phyloP scores from a whole-genome alignment of 345 rosid genomes.

The Noccaea caerulescens region DNA sequence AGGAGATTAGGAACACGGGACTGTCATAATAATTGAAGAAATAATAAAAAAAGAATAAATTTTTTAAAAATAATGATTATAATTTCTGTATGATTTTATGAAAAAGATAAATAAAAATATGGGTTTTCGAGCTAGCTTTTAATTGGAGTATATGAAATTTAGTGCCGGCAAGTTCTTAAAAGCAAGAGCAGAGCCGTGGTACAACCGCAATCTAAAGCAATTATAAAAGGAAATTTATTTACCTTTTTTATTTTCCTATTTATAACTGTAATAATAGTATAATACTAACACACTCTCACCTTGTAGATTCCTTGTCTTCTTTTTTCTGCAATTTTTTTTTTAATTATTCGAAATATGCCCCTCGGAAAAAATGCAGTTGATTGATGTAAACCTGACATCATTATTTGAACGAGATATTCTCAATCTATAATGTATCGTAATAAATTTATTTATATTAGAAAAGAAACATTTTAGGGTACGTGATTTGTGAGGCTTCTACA shows the following conservation, averaged over 20 bases:
- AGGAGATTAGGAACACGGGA: slow-evolving; percentile 50
- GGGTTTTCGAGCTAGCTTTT: slow-evolving; percentile 32
- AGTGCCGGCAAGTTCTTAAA: slow-evolving; percentile 42
- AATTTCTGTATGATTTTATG: neutral
- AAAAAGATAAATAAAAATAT: neutral
- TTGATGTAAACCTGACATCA: slow-evolving; percentile 38
- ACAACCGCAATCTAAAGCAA: slow-evolving; percentile 59
- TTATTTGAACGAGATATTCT: slow-evolving; percentile 32
- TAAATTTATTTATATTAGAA: slow-evolving; percentile 6
- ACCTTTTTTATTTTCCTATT: slow-evolving; percentile 41
- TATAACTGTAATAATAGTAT: slow-evolving; percentile 28
- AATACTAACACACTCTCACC: neutral
- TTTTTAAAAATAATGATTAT: slow-evolving; percentile 4
- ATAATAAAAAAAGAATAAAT: slow-evolving; percentile 1
- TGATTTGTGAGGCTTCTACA: slow-evolving; percentile 25
- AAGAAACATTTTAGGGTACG: slow-evolving; percentile 3
- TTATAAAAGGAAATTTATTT: slow-evolving; percentile 43
- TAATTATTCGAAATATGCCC: slow-evolving; percentile 29
- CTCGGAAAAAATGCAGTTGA: slow-evolving; percentile 32
- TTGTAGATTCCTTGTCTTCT: slow-evolving; percentile 33
- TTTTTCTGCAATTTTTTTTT: slow-evolving; percentile 13
- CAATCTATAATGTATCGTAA: neutral
- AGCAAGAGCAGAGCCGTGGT: slow-evolving; percentile 55
- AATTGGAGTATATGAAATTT: slow-evolving; percentile 39
- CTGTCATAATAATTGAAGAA: slow-evolving; percentile 51